These are phyloP conservation scores for Aspergillus oerlinghausenensis DNA, from an alignment of 2,329 filamentous ascomycete genomes.

Conservation along the genomic window DNA sequence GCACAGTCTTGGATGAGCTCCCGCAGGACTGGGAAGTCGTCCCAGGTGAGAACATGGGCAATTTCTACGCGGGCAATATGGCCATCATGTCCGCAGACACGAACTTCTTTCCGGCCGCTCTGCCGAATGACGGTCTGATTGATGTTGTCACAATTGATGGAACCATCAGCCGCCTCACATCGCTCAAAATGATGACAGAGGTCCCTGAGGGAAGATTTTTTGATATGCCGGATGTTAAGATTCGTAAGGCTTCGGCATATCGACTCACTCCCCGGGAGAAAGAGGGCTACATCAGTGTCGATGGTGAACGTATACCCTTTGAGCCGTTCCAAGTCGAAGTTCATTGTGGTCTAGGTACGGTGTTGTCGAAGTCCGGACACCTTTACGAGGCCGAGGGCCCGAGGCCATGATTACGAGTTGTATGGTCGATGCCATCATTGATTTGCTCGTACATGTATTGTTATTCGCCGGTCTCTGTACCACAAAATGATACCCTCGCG, in stretches of 20 bases:
- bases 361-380: slow-evolving; percentile 70
- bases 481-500: slow-evolving; percentile 31
- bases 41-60: slow-evolving; percentile 73
- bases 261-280: slow-evolving; percentile 71
- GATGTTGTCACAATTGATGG: slow-evolving; percentile 80
- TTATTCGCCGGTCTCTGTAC: slow-evolving; percentile 17
- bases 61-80: slow-evolving; percentile 95
- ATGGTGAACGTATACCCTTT: slow-evolving; percentile 84
- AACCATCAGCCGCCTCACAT: slow-evolving; percentile 62
- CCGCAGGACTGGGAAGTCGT: slow-evolving; percentile 72
- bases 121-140: slow-evolving; percentile 78
- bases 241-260: slow-evolving; percentile 84
- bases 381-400: slow-evolving; percentile 60
- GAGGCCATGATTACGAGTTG: slow-evolving; percentile 12
- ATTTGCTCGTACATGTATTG: slow-evolving; percentile 8
- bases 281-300: slow-evolving; percentile 85
- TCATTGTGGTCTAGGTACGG: slow-evolving; percentile 74
- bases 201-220: slow-evolving; percentile 74
- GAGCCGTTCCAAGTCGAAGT: slow-evolving; percentile 88
- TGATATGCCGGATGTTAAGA: slow-evolving; percentile 69
- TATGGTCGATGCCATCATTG: neutral
- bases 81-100: slow-evolving; percentile 81
- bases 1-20: slow-evolving; percentile 71
- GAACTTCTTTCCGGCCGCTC: slow-evolving; percentile 76
- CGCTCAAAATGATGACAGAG: slow-evolving; percentile 65